These are phyloP conservation scores for Emericellopsis terricola DNA, from an alignment of 495 filamentous ascomycete genomes.

Conservation along the genomic window DNA sequence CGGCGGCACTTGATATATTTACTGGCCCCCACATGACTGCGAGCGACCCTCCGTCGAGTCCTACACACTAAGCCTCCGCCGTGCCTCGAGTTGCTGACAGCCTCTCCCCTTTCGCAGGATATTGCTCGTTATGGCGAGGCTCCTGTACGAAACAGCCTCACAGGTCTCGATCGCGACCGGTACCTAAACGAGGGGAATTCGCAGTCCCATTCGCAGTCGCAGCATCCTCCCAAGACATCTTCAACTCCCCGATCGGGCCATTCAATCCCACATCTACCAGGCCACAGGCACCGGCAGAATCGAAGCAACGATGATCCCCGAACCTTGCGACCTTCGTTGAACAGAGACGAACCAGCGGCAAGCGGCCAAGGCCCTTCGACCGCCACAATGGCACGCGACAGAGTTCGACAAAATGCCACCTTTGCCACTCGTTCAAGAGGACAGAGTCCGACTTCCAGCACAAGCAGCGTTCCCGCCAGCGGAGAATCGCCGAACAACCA, in stretches of 20 bases:
- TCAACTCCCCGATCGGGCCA: constrained; percentile 32
- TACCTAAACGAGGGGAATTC: constrained; percentile 26
- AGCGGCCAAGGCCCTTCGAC: constrained; percentile 23
- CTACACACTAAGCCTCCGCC: no score
- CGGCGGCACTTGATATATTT: no score
- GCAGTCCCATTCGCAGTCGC: constrained; percentile 1
- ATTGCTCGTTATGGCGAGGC: constrained; percentile 69
- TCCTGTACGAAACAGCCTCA: constrained; percentile 56
- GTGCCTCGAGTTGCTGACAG: no score
- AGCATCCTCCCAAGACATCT: constrained; percentile 28
- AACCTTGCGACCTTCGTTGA: constrained; percentile 40
- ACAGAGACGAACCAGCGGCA: constrained; percentile 48
- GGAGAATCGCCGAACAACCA: constrained; percentile 43
- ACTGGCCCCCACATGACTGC: no score
- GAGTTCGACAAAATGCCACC: no score
- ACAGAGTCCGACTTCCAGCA: constrained; percentile 60
- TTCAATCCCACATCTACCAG: constrained; percentile 35
- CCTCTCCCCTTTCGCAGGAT: constrained; percentile 30
- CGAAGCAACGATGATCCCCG: constrained; percentile 57
- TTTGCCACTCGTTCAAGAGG: constrained; percentile 39
- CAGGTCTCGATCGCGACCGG: constrained; percentile 50
- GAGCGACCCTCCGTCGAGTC: no score
- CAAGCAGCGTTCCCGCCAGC: constrained; percentile 34
- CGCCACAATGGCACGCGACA: constrained; percentile 17
- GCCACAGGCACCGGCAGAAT: constrained; percentile 58